phyloP scores from a whole-genome alignment of 345 rosid species.

The Dovyalis caffra region DNA sequence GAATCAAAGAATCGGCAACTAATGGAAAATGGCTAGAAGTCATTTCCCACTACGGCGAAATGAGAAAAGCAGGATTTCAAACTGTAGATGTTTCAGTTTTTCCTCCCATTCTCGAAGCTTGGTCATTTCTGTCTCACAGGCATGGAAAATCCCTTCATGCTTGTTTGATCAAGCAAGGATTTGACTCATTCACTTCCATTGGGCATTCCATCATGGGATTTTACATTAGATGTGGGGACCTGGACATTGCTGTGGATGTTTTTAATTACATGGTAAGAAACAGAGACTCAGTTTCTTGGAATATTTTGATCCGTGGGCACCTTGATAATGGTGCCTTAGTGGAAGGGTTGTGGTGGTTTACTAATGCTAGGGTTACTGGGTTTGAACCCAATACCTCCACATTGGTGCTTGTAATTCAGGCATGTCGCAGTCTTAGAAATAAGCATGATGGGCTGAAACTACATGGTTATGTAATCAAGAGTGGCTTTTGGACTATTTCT shows the following conservation, averaged over 20 bases:
- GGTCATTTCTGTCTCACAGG: constrained; percentile 40
- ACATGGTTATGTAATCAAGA: constrained; percentile 50
- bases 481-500: constrained; percentile 39
- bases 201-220: constrained; percentile 64
- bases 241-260: constrained; percentile 36
- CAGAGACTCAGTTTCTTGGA: constrained; percentile 73
- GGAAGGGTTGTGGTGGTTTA: constrained; percentile 55
- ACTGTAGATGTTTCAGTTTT: constrained; percentile 43
- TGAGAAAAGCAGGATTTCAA: constrained; percentile 35
- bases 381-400: constrained; percentile 61
- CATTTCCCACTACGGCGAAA: constrained; percentile 39
- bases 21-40: constrained; percentile 56
- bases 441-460: constrained; percentile 26
- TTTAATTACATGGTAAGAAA: constrained; percentile 36
- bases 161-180: constrained; percentile 52
- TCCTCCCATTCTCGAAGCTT: constrained; percentile 56
- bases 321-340: constrained; percentile 37
- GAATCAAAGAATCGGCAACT: constrained; percentile 44
- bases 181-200: constrained; percentile 42
- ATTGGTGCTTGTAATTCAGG: constrained; percentile 55
- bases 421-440: constrained; percentile 29
- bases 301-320: constrained; percentile 51
- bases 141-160: constrained; percentile 51
- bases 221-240: constrained; percentile 52
- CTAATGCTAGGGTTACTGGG: constrained; percentile 42